Base-by-base conservation (phyloP, 257 asterid genomes). In the Paraleonurus japonicus region DNA sequence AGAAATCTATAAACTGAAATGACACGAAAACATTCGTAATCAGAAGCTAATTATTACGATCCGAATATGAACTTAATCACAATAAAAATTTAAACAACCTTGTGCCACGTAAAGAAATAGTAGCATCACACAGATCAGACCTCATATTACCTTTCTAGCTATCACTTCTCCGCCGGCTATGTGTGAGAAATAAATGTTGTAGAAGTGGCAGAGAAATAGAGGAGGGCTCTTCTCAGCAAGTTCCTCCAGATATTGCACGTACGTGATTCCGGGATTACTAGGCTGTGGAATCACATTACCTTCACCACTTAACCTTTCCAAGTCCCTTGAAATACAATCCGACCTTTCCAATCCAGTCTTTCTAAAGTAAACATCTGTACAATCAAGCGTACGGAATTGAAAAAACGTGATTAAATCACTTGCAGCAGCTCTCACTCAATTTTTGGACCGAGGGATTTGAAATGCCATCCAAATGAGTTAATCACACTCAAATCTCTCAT, bases 141-240 rank as follows among this genome's bases (percentile, higher is more conserved):
- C 75, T 43, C 58, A 16, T 4, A 12, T 64, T 75, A 93, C 98
- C 98, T 88, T 85, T 78, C 83, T 88, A 69, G 92, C 83, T 47
- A 94, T 85, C 53, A 91, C 88, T 80, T 91, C 97, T 72, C 97
- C 97, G 62, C 96, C 98, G 5, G 95, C 85, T 35, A 94, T 85
- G 81, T 91, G 96, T 24, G 97, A 85, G 86, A 90, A 94, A 82
- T 94, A 89, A 48, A 94, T 87, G 78, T 94, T 94, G 86, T 94
- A 94, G 32, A 91, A 91, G 70, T 94, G 97, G 79, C 85, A 70
- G 61, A 91, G 90, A 74, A 94, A 94, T 63, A 86, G 65, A 4
- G 91, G 88, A 30, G 96, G 97, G 61, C 85, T 86, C 72, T 73
- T 82, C 83, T 85, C 96, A 3, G 96, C 88, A 45, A 94, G 92